Base-by-base conservation (phyloP, 148 eudicot genomes). In the Heliosperma pusillum region DNA sequence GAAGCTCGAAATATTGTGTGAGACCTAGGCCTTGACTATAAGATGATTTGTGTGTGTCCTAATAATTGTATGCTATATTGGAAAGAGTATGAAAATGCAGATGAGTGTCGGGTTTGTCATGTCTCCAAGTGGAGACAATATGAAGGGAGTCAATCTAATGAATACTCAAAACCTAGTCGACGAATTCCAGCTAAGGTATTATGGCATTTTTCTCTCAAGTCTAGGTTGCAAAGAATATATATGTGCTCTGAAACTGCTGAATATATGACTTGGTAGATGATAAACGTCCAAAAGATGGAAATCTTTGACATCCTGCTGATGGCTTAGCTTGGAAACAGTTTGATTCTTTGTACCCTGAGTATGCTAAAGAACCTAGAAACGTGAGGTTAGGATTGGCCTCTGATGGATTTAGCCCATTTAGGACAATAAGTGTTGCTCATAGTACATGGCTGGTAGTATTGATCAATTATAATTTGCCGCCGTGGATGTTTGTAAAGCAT, bases 191-290 rank as follows among this genome's bases (percentile, higher is more conserved):
- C 30, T n/a, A 69, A 69, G 53, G 30, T 47, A 1, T 21, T 47
- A 22, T 40, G 58, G 52, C 52, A 44, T 20, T 22, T 42, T 50
- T 33, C 72, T n/a, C 22, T 69, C 1, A 69, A 45, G 24, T 58
- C 33, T 45, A 45, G 57, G 53, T 30, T 69, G 47, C 58, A 69
- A 47, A 69, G 59, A 25, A 17, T 69, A 45, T 69, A n/a, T 47
- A 45, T 69, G 59, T 69, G 56, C 47, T 69, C 73, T 69, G 36
- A 69, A 47, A 69, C 30, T 45, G 13, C 73, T 21, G 47, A 47
- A 52, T 20, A 19, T 16, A 69, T 45, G 73, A 69, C 30, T 45
- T 69, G 73, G 30, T 30, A 69, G 0, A 9, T 52, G 33, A 45
- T 21, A 21, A 21, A 19, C 58, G 36, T 2, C 30, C 33, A 10